Evolutionary conservation across 2,329 filamentous ascomycete genomes (phyloP), one percentile per base, ranked within the genome.

Genomic region (Talaromyces sp.): DNA sequence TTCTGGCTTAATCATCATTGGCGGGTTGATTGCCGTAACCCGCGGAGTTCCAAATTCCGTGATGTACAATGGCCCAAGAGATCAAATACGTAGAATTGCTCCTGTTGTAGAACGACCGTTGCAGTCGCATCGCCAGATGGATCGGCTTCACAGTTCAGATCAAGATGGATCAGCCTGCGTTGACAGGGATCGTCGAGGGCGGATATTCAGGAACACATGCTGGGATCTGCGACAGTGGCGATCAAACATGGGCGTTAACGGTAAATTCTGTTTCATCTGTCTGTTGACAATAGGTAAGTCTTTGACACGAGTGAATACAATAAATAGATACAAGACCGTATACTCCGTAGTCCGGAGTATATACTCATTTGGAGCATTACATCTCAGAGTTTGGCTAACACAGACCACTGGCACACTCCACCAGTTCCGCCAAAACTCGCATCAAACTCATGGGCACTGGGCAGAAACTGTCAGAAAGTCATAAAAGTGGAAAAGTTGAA

Each of bases 111-210:
- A 19, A 31, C 28, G 9, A 48, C 28, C 28, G 45, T 48, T 35
- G 45, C n/a, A 48, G 45, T 35, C 13, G 45, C 45, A 48, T 52
- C 19, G 31, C n/a, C n/a, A 41, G 39, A 35, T 39, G 21, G 33
- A 39, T 50, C 43, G 45, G 39, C 31, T 36, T 56, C 41, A 19
- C 37, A 54, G 52, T 55, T 46, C 19, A 45, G 53, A 55, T 55
- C 53, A 46, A 55, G 53, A 56, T 46, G 40, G 52, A 56, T 59
- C 57, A 54, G 52, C 57, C 28, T 58, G 51, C 57, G 28, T 50
- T 55, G 53, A 59, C 57, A 59, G 57, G 57, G 57, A 59, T 59
- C 57, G 57, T 40, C 57, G 53, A 31, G 55, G 36, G 53, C 54
- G 51, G 57, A 58, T 58, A 54, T 53, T 58, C 56, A 58, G 57